Evolutionary conservation across 1,139 yeast species (phyloP).

Genomic region (Diutina rugosa): DNA sequence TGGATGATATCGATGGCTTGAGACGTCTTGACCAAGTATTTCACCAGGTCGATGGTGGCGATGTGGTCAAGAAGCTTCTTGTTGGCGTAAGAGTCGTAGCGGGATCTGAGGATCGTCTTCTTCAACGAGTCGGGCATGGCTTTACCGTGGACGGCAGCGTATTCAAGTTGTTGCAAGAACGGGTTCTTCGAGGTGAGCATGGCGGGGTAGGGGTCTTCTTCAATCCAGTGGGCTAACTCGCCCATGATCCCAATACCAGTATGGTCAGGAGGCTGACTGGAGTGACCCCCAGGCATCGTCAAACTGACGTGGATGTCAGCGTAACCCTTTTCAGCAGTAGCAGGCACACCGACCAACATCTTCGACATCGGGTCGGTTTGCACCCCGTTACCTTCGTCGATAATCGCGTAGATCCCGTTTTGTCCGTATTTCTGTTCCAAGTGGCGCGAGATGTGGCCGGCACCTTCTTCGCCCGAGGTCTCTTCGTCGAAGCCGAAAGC

Average conservation of each 20-base stretch:
- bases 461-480: slow-evolving; percentile 23
- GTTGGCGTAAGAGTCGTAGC: slow-evolving; percentile 28
- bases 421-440: slow-evolving; percentile 22
- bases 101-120: slow-evolving; percentile 24
- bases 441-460: slow-evolving; percentile 16
- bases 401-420: slow-evolving; percentile 25
- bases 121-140: slow-evolving; percentile 26
- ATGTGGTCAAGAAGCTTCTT: slow-evolving; percentile 23
- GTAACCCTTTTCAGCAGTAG: slow-evolving; percentile 37
- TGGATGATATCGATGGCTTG: slow-evolving; percentile 55
- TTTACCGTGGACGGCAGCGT: slow-evolving; percentile 31
- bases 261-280: slow-evolving; percentile 34
- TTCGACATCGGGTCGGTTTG: slow-evolving; percentile 26
- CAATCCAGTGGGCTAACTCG: slow-evolving; percentile 23
- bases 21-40: slow-evolving; percentile 43
- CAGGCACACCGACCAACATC: slow-evolving; percentile 39
- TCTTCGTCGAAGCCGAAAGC: slow-evolving; percentile 41
- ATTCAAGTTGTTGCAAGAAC: slow-evolving; percentile 24
- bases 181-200: slow-evolving; percentile 29
- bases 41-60: slow-evolving; percentile 10
- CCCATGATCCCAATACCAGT: slow-evolving; percentile 35
- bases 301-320: slow-evolving; percentile 24
- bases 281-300: slow-evolving; percentile 36
- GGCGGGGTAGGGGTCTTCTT: slow-evolving; percentile 20
- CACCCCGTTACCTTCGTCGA: slow-evolving; percentile 31